These are phyloP conservation scores for Blepharisma undulans DNA, from an alignment of 169 alveolate genomes.

Conservation along the genomic window DNA sequence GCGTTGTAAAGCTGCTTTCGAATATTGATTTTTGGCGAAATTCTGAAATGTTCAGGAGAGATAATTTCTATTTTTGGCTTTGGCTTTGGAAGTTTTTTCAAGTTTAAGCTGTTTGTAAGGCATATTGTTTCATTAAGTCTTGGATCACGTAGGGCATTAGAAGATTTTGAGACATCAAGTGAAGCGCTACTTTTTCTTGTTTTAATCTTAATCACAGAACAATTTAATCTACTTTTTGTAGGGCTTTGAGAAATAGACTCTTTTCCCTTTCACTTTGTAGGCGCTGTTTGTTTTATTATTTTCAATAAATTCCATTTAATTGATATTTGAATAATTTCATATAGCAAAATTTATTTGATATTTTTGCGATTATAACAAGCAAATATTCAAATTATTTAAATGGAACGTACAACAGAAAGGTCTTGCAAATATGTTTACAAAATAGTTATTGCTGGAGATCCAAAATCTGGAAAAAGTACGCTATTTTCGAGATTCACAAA, in stretches of 20 bases:
- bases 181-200: neutral
- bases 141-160: neutral
- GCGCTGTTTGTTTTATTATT: neutral
- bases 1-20: neutral
- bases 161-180: neutral
- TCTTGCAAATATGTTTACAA: conserved; percentile 87
- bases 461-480: conserved; percentile 97
- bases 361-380: no score
- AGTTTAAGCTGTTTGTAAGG: neutral
- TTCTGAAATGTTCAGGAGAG: neutral
- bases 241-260: neutral
- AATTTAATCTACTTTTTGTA: neutral
- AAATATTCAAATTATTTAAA: no score
- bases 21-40: neutral
- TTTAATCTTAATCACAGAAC: neutral
- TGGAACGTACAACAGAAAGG: conserved; percentile 60
- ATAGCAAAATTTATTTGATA: no score
- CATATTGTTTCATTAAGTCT: neutral
- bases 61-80: neutral
- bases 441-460: conserved; percentile 95
- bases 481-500: conserved; percentile 93
- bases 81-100: neutral
- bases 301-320: neutral
- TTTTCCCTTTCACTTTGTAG: neutral
- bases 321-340: no score